A percentile compares a stretch with the other conserved stretches of the same genome.
phyloP scores from a whole-genome alignment of 768 basidiomycete genomes.

The Hypholoma fasciculare region DNA sequence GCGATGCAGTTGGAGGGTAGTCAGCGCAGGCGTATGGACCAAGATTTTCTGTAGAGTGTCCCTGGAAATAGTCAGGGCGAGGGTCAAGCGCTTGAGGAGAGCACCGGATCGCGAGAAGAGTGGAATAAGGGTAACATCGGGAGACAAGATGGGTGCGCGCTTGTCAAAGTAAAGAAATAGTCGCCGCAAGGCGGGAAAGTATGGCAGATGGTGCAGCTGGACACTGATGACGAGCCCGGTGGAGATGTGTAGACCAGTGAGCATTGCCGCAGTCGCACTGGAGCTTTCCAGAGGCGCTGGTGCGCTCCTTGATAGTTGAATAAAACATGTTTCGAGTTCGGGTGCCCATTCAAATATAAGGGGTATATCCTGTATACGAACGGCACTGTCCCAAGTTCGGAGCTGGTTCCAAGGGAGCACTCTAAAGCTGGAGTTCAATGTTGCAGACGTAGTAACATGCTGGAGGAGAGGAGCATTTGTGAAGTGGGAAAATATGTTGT shows the following conservation, averaged over 20 bases:
- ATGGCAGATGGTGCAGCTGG: constrained; percentile 7
- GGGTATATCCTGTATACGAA: neutral
- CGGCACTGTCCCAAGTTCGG: neutral
- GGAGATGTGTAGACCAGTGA: constrained; percentile 7
- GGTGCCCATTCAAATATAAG: constrained; percentile 1
- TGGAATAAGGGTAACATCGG: neutral
- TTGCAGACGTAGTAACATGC: neutral
- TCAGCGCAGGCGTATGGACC: constrained; percentile 1
- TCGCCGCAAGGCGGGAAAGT: constrained; percentile 3
- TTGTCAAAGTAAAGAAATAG: constrained; percentile 9
- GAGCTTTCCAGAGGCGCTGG: neutral
- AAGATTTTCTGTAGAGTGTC: neutral
- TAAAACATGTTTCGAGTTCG: constrained; percentile 3
- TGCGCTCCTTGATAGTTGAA: neutral
- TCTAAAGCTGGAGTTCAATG: neutral
- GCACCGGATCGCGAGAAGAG: constrained; percentile 4
- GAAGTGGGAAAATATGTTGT: neutral
- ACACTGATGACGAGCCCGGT: neutral
- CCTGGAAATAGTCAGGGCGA: neutral
- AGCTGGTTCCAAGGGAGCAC: constrained; percentile 5
- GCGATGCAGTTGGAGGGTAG: constrained; percentile 4
- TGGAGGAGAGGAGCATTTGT: neutral
- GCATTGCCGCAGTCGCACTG: neutral
- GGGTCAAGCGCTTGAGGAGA: neutral
- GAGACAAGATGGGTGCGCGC: neutral